phyloP scores from a whole-genome alignment of 805 yeast species.

The Starmerella bacillaris region DNA sequence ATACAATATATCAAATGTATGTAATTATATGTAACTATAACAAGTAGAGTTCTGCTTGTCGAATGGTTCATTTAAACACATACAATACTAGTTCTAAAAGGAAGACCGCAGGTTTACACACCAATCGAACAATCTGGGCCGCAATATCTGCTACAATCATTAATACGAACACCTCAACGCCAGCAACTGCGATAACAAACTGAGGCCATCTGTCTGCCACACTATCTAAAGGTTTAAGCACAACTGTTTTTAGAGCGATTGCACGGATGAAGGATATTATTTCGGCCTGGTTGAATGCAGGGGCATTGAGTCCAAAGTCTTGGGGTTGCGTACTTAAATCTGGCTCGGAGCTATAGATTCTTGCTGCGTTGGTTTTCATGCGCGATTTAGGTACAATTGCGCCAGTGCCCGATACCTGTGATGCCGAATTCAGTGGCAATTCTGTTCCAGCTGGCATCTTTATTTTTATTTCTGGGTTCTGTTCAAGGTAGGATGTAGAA shows the following conservation, averaged over 20 bases:
- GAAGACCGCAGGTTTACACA: conserved; percentile 9
- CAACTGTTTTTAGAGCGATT: conserved; percentile 3
- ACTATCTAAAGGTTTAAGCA: conserved; percentile 7
- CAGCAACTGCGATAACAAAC: conserved; percentile 1
- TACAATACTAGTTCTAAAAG: neutral
- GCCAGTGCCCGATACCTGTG: neutral
- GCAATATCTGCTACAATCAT: conserved; percentile 5
- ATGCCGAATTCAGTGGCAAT: neutral
- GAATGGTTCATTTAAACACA: neutral
- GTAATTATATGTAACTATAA: too few relatives aligned
- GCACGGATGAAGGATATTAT: neutral
- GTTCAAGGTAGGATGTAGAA: neutral
- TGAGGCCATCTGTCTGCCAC: conserved; percentile 1
- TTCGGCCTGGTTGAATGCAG: neutral
- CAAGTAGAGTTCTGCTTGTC: neutral
- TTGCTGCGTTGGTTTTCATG: neutral
- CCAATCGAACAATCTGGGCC: conserved; percentile 1
- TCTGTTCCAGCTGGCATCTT: neutral
- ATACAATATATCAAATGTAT: too few relatives aligned
- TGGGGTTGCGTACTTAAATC: too few relatives aligned
- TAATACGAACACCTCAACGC: conserved; percentile 9
- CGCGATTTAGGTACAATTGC: neutral
- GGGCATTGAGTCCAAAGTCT: too few relatives aligned
- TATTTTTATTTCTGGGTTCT: neutral
- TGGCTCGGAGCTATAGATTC: too few relatives aligned